Evolutionary conservation across 805 yeast genomes (phyloP), one percentile per base, ranked within the genome.

Genomic region (Metschnikowia proteae): DNA sequence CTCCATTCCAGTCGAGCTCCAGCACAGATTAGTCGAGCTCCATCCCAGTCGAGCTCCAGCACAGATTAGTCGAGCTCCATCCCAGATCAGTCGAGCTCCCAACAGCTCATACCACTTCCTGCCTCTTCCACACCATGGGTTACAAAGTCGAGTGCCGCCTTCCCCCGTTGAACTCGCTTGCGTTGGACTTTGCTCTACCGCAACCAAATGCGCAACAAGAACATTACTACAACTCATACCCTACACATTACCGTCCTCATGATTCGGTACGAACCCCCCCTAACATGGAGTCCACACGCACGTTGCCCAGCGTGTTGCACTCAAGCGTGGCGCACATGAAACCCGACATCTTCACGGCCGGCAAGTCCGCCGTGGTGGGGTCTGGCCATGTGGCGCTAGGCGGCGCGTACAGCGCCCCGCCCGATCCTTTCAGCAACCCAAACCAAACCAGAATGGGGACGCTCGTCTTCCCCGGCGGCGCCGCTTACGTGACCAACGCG

Each of bases 81-180:
- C 30, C 6, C 30, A 6, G 8, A 8, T 6, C 3, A 28, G 30
- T 28, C 30, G 8, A 28, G 30, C 30, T 6, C 30, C 6, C 9
- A 28, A 28, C 6, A 6, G 8, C 30, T 28, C 30, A 28, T 28
- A 6, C 10, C 35, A 9, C n/a, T 32, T 10, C 23, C 13, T 23
- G 11, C 23, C 5, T 8, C 31, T 23, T 35, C 1, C 38, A 23
- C 34, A 27, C 28, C 30, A 54, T 52, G 56, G 44, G 53, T 22
- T 43, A 49, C 31, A 51, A 52, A 26, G 38, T 52, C 13, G 58
- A 52, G 22, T 53, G 50, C 49, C 55, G 60, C 40, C 61, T 70
- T 28, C 75, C 75, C 23, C 61, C 72, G 23, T 68, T 70, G 44
- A 67, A 62, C 47, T 60, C 68, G 38, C 66, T 69, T 38, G 58